A percentile compares a stretch with the other conserved stretches of the same genome.
These are phyloP conservation scores for Tylopilus intermedius DNA, from an alignment of 768 basidiomycete species.

Conservation along the genomic window DNA sequence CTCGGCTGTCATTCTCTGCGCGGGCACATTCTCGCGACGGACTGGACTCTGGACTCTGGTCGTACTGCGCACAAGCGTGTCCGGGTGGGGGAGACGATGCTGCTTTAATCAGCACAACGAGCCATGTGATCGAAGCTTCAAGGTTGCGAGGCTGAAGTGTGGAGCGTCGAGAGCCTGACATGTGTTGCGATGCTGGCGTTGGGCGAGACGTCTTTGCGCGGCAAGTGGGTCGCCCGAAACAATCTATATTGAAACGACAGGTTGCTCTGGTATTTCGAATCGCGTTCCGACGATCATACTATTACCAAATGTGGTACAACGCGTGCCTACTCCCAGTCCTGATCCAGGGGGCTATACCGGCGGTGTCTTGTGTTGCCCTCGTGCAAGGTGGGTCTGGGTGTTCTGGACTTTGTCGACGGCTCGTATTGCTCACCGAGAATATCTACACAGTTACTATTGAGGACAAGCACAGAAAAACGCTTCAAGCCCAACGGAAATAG, in stretches of 20 bases:
- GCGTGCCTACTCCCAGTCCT: neutral
- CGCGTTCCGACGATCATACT: conserved; percentile 15
- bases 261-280: conserved; percentile 11
- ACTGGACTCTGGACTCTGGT: no score
- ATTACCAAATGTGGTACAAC: neutral
- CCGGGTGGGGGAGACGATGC: neutral
- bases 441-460: neutral
- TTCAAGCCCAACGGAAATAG: neutral
- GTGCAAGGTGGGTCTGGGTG: no score
- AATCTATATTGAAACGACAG: neutral
- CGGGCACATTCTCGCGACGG: neutral
- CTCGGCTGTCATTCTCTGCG: neutral
- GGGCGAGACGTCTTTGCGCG: neutral
- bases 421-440: neutral
- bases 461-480: neutral
- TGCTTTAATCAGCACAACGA: neutral
- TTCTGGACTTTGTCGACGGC: neutral
- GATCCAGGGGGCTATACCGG: no score
- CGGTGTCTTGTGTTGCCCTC: no score
- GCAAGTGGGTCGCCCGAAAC: conserved; percentile 5
- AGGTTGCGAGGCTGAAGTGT: neutral
- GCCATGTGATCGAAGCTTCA: conserved; percentile 12
- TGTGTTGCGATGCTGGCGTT: conserved; percentile 5
- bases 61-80: neutral
- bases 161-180: conserved; percentile 3